A percentile compares a stretch with the other conserved stretches of the same genome.
These are phyloP conservation scores for Penicillium flavigenum DNA, from an alignment of 495 filamentous ascomycete species.

Conservation along the genomic window DNA sequence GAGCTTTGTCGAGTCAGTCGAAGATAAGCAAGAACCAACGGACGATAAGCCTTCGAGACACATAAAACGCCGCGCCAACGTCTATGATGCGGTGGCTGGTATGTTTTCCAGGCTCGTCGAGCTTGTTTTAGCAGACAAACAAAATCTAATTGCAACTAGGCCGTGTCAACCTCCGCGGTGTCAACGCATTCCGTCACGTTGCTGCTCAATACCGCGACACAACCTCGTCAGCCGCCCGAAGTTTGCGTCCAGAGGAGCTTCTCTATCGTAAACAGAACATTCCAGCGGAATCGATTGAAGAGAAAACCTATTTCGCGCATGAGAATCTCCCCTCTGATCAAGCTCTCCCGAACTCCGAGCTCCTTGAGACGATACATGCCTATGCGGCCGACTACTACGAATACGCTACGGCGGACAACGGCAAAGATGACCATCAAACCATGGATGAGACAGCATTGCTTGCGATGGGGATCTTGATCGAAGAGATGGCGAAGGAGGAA, in stretches of 20 bases:
- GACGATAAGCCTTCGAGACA: conserved; percentile 15
- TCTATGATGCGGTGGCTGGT: conserved; percentile 86
- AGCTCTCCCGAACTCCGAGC: conserved; percentile 66
- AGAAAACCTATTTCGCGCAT: conserved; percentile 68
- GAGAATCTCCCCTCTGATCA: conserved; percentile 51
- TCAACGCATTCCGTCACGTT: conserved; percentile 36
- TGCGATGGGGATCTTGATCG: conserved; percentile 76
- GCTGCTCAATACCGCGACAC: conserved; percentile 51
- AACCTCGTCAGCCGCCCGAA: conserved; percentile 48
- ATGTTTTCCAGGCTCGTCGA: conserved; percentile 11
- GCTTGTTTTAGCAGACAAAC: neutral
- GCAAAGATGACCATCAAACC: conserved; percentile 55
- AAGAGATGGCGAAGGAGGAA: conserved; percentile 65
- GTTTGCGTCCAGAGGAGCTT: conserved; percentile 70
- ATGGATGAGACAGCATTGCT: conserved; percentile 86
- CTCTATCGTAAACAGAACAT: conserved; percentile 64
- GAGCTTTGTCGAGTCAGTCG: conserved; percentile 18
- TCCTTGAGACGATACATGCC: conserved; percentile 72
- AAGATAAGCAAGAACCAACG: neutral
- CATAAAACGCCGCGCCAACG: conserved; percentile 43
- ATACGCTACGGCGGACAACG: conserved; percentile 33
- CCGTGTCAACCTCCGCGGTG: conserved; percentile 47
- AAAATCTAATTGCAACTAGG: conserved; percentile 34
- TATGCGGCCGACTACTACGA: conserved; percentile 75
- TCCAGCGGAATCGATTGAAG: conserved; percentile 63